Evolutionary conservation across 2,329 filamentous ascomycete genomes (phyloP), one percentile per base, ranked within the genome.

Genomic region (Rasamsonia emersonii): DNA sequence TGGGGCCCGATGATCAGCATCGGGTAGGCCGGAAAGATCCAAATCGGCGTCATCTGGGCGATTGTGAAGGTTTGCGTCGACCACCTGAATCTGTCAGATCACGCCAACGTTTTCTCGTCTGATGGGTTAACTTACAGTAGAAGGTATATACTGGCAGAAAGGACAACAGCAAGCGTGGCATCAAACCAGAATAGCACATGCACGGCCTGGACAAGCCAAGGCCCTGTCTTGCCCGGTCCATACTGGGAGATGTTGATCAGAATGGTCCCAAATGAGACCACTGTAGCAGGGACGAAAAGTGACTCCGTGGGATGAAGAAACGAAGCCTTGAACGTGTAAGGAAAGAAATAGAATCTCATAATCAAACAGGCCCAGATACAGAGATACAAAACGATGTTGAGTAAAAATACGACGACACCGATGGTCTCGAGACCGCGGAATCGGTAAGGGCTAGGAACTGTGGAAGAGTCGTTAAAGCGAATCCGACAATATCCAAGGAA

Each of bases 1-100:
- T 86, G 77, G 0, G 84, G 80, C 0, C 80, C 84, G 14, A 81
- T 75, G 6, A 91, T 73, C 3, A 93, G 70, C 14, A 91, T 67
- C 0, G 85, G 83, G 42, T 93, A 93, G 1, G 81, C 83, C 0
- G 84, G 85, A 43, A 91, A 91, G 33, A 89, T 86, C 84, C 84
- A 91, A 11, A 86, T 77, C 0, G 84, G 84, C 0, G 84, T 91
- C 85, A 93, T 91, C 32, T 77, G 77, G 19, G 83, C 79, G 28
- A 91, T 83, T 0, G 85, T 78, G 44, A 77, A 78, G 2, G 72
- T 75, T 38, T 74, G 71, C 0, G 74, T 79, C 2, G 71, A 75
- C 75, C 75, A 79, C 45, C 71, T 75, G 31, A 26, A 5, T 26
- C 3, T 8, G 39, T 48, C 24, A 49, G 38, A 28, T 31, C 32